Conservation (phyloP, 1,284 basidiomycete genomes). For the Papiliotrema nemorosa region DNA sequence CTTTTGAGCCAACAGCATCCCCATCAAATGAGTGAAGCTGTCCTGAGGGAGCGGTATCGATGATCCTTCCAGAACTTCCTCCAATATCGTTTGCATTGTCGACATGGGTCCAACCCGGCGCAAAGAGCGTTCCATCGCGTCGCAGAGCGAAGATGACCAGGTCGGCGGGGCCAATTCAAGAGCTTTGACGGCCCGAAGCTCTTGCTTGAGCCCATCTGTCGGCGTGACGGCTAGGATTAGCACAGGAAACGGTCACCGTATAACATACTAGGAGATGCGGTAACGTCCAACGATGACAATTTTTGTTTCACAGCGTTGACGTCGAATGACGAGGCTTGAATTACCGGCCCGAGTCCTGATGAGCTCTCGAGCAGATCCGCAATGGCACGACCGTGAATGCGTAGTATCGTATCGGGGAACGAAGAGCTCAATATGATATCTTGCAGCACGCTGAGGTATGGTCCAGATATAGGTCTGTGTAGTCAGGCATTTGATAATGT, state of each 20-base stretch:
- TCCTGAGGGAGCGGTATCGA: background rate
- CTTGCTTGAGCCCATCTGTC: background rate
- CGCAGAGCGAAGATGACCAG: conserved; percentile 8
- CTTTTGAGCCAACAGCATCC: background rate
- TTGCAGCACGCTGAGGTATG: conserved; percentile 46
- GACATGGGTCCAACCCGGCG: background rate
- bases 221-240: background rate
- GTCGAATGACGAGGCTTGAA: conserved; percentile 39
- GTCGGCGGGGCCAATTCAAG: conserved; percentile 8
- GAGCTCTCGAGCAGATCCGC: conserved; percentile 26
- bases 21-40: background rate
- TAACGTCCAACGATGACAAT: conserved; percentile 16
- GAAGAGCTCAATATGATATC: conserved; percentile 36
- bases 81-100: background rate
- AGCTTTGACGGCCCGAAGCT: conserved; percentile 4
- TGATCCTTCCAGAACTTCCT: background rate
- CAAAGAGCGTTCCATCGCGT: conserved; percentile 4
- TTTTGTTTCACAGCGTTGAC: conserved; percentile 20
- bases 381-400: conserved; percentile 26
- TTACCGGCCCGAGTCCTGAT: conserved; percentile 30
- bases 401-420: conserved; percentile 36
- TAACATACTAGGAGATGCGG: too few relatives aligned
- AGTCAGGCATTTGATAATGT: too few relatives aligned
- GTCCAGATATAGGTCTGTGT: conserved; percentile 31
- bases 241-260: too few relatives aligned